Conservation (phyloP, 2,329 filamentous ascomycete genomes). For the Phyllosticta citrichinensis region DNA sequence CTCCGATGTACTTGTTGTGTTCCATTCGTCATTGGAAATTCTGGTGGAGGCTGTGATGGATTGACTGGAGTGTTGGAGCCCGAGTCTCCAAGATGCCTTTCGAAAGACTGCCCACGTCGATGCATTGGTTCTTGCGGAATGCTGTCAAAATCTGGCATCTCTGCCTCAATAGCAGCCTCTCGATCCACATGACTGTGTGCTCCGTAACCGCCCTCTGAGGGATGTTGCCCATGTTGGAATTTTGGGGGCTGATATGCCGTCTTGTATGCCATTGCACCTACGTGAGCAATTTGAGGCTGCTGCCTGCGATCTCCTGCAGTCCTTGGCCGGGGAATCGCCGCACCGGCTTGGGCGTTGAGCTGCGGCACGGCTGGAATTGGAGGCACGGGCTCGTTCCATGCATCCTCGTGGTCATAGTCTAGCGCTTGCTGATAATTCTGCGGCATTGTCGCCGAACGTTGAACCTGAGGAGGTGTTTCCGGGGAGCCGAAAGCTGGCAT, state of each 20-base stretch:
- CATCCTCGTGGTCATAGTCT: constrained; percentile 15
- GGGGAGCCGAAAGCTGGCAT: constrained; percentile 6
- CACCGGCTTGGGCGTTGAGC: not conserved
- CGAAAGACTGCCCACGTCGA: constrained; percentile 13
- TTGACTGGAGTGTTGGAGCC: constrained; percentile 9
- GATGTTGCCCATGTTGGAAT: constrained; percentile 16
- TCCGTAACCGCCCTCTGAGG: constrained; percentile 15
- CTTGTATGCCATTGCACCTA: not conserved
- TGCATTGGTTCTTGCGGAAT: constrained; percentile 12
- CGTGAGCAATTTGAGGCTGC: not conserved
- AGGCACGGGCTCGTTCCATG: constrained; percentile 26
- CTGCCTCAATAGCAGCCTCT: constrained; percentile 39
- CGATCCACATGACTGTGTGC: constrained; percentile 12
- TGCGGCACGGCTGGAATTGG: constrained; percentile 15
- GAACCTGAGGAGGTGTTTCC: constrained; percentile 10
- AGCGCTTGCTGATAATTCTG: constrained; percentile 16
- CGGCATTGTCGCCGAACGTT: constrained; percentile 30
- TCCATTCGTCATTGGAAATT: constrained; percentile 1
- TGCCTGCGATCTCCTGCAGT: constrained; percentile 21
- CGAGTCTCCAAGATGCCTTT: constrained; percentile 14
- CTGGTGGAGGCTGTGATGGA: constrained; percentile 5
- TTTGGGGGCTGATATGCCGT: constrained; percentile 7
- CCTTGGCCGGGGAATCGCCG: constrained; percentile 22
- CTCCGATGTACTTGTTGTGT: constrained; percentile 41
- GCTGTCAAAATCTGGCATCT: constrained; percentile 55